These are phyloP conservation scores for Dryas drummondii DNA, from an alignment of 306 rosid genomes.

Conservation along the genomic window DNA sequence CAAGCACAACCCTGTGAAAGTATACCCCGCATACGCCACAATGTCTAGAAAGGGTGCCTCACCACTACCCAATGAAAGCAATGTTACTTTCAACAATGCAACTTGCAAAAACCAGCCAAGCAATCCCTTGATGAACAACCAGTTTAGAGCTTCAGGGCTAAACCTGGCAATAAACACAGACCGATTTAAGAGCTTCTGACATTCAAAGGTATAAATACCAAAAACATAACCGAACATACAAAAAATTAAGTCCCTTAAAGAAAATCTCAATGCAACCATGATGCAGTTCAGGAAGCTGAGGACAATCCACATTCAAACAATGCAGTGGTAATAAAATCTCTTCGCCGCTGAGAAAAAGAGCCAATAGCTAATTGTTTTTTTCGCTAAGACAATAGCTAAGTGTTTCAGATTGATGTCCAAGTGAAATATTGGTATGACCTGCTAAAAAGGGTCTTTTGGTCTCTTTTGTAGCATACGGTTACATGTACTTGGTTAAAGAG, in stretches of 20 bases:
- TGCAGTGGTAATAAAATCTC: neutral
- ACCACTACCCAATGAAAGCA: conserved; percentile 76
- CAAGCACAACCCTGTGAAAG: conserved; percentile 80
- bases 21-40: conserved; percentile 81
- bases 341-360: neutral
- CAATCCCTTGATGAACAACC: conserved; percentile 89
- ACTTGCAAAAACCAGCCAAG: conserved; percentile 94
- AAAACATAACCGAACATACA: neutral
- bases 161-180: conserved; percentile 52
- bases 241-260: neutral
- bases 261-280: neutral
- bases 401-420: neutral
- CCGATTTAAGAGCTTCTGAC: neutral
- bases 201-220: neutral
- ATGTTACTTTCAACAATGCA: conserved; percentile 59
- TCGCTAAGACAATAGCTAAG: neutral
- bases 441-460: neutral
- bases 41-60: conserved; percentile 87
- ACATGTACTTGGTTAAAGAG: too few species aligned
- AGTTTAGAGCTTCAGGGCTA: conserved; percentile 91
- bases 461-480: neutral
- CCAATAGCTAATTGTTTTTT: neutral
- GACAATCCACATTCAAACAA: neutral
- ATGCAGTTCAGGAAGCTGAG: neutral
- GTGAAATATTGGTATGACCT: neutral